Evolutionary conservation across 2,329 filamentous ascomycete genomes (phyloP).

Genomic region (Bipolaris oryzae): DNA sequence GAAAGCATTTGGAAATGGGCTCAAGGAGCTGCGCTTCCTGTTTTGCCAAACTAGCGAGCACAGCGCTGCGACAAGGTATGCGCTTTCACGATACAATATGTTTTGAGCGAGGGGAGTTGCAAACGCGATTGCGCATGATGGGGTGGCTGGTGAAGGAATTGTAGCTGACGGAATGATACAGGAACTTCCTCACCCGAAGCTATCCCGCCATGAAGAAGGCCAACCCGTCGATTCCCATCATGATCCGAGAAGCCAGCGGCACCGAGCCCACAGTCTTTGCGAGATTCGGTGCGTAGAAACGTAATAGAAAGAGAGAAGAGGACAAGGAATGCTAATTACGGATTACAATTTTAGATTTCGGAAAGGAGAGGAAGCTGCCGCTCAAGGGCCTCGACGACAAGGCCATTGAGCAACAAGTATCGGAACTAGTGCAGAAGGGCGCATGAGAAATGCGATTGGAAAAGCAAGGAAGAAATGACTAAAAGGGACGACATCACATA

Average conservation of each 20-base stretch:
- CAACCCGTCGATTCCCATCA: slow-evolving; percentile 91
- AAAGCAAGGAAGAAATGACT: not conserved
- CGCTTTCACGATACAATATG: slow-evolving; percentile 3
- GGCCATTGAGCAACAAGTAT: slow-evolving; percentile 72
- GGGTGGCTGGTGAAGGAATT: not conserved
- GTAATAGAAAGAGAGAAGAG: not conserved
- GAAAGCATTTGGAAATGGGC: slow-evolving; percentile 83
- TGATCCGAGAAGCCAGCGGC: slow-evolving; percentile 89
- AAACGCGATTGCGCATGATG: not conserved
- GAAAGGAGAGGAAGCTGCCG: slow-evolving; percentile 69
- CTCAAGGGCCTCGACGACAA: slow-evolving; percentile 72
- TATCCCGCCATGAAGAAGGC: slow-evolving; percentile 99
- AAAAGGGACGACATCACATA: not conserved
- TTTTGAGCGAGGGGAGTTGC: not conserved
- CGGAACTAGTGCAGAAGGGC: slow-evolving; percentile 62
- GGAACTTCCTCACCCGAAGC: slow-evolving; percentile 85
- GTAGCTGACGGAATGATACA: slow-evolving; percentile 47
- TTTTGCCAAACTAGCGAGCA: slow-evolving; percentile 95
- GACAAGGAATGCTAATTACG: slow-evolving; percentile 2
- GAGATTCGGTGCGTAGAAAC: slow-evolving; percentile 74
- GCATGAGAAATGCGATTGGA: slow-evolving; percentile 2
- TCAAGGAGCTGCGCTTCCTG: slow-evolving; percentile 96
- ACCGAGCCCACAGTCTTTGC: slow-evolving; percentile 87
- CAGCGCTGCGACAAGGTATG: slow-evolving; percentile 84
- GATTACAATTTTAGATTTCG: slow-evolving; percentile 58